Evolutionary conservation across 2,329 filamentous ascomycete species (phyloP).

Genomic region (Pseudocercospora fijiensis): DNA sequence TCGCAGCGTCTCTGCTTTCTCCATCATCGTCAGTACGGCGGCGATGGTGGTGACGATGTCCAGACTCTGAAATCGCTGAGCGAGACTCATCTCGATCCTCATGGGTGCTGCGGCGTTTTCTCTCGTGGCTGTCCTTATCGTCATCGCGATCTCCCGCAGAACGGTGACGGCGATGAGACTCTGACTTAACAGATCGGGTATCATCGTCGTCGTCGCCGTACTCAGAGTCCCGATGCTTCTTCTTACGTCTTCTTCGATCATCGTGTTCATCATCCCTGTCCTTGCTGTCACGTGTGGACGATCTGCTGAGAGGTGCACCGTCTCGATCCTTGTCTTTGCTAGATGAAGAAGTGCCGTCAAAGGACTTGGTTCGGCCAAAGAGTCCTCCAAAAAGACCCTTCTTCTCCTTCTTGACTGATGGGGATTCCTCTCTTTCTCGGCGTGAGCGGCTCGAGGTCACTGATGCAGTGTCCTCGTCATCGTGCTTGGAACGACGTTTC

Average conservation of each 20-base stretch:
- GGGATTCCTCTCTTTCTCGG: conserved; percentile 40
- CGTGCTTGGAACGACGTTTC: conserved; percentile 39
- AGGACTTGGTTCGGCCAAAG: conserved; percentile 46
- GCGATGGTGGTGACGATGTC: conserved; percentile 28
- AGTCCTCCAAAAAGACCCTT: conserved; percentile 49
- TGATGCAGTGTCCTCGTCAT: conserved; percentile 45
- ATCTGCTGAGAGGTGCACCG: conserved; percentile 23
- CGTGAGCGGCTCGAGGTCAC: conserved; percentile 43
- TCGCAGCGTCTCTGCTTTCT: conserved; percentile 22
- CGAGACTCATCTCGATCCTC: conserved; percentile 22
- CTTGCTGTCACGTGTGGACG: conserved; percentile 26
- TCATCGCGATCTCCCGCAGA: conserved; percentile 24
- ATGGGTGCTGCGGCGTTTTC: conserved; percentile 27
- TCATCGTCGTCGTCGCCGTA: conserved; percentile 26
- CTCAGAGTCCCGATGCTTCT: conserved; percentile 44
- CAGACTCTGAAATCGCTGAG: conserved; percentile 27
- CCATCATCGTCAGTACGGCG: conserved; percentile 30
- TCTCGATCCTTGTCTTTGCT: conserved; percentile 29
- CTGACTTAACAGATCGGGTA: conserved; percentile 28
- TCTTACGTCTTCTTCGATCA: conserved; percentile 47
- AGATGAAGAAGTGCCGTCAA: conserved; percentile 38
- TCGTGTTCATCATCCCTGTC: conserved; percentile 42
- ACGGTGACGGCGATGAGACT: conserved; percentile 25
- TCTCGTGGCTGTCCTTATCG: conserved; percentile 27
- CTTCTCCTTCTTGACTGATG: conserved; percentile 42